Conservation (phyloP, 495 filamentous ascomycete genomes). For the Xylaria venustula region DNA sequence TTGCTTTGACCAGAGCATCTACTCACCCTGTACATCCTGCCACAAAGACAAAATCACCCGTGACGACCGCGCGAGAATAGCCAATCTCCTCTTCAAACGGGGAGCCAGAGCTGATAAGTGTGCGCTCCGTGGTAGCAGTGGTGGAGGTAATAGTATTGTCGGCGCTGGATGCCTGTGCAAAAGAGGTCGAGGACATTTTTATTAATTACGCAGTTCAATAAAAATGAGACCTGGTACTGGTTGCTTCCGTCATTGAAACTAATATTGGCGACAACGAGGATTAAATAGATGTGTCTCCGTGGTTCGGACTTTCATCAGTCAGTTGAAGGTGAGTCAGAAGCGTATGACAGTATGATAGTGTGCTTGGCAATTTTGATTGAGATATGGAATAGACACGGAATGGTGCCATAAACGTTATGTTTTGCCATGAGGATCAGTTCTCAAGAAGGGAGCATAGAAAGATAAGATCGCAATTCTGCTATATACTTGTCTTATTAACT, state of each 20-base stretch:
- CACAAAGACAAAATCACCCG: slow-evolving; percentile 37
- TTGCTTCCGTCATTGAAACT: neutral
- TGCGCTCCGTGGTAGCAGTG: too few species aligned
- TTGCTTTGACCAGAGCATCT: too few species aligned
- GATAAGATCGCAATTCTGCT: neutral
- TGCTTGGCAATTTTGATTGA: neutral
- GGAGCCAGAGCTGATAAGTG: slow-evolving; percentile 38
- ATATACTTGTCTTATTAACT: neutral
- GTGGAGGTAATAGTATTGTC: too few species aligned
- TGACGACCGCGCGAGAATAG: slow-evolving; percentile 42
- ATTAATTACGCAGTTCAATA: neutral
- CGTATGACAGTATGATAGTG: neutral
- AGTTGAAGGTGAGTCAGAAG: neutral
- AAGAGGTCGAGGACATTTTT: neutral
- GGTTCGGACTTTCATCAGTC: neutral
- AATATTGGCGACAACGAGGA: neutral
- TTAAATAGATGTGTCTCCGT: neutral
- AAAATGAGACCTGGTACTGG: too few species aligned
- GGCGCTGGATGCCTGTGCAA: too few species aligned
- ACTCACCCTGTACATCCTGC: slow-evolving; percentile 40
- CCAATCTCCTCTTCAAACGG: slow-evolving; percentile 40
- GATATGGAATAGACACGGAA: neutral
- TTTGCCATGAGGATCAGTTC: neutral
- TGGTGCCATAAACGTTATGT: neutral
- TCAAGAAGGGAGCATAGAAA: neutral